Evolutionary conservation across 257 asterid species (phyloP).

Genomic region (Salvia miltiorrhiza): DNA sequence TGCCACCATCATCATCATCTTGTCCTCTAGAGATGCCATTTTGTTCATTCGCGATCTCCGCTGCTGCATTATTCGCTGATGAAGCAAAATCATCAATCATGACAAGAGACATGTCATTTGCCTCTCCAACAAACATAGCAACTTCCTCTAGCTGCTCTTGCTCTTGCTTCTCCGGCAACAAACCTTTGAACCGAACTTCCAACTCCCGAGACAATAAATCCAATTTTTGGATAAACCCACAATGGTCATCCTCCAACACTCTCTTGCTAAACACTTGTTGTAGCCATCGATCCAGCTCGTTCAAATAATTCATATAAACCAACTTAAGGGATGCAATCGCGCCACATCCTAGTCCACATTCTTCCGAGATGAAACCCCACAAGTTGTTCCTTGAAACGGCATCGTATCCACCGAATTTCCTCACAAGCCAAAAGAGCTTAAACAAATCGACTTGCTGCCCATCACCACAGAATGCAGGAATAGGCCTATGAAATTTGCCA

Average conservation of each 20-base stretch:
- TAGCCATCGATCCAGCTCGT: constrained; percentile 60
- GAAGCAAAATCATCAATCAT: constrained; percentile 15
- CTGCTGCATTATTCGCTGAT: constrained; percentile 24
- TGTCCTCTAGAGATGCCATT: constrained; percentile 17
- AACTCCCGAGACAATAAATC: constrained; percentile 45
- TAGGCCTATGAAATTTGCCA: constrained; percentile 36
- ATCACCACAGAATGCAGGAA: constrained; percentile 47
- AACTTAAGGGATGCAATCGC: constrained; percentile 38
- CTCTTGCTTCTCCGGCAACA: not conserved
- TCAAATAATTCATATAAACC: constrained; percentile 54
- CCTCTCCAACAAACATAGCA: constrained; percentile 3
- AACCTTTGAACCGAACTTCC: constrained; percentile 26
- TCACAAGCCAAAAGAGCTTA: constrained; percentile 61
- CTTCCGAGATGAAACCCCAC: constrained; percentile 60
- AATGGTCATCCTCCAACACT: constrained; percentile 23
- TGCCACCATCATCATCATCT: constrained; percentile 7
- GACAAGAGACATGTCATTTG: constrained; percentile 3
- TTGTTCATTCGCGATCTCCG: constrained; percentile 19
- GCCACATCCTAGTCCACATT: constrained; percentile 44
- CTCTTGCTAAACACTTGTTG: constrained; percentile 21
- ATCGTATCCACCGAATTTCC: constrained; percentile 55
- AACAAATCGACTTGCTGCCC: constrained; percentile 59
- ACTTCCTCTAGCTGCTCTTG: constrained; percentile 12
- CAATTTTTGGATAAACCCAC: constrained; percentile 33
- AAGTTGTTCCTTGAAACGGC: constrained; percentile 32